A percentile compares a stretch with the other conserved stretches of the same genome.
Conservation (phyloP, 352 stramenopile genomes). For the Paralagenidium karlingii region DNA sequence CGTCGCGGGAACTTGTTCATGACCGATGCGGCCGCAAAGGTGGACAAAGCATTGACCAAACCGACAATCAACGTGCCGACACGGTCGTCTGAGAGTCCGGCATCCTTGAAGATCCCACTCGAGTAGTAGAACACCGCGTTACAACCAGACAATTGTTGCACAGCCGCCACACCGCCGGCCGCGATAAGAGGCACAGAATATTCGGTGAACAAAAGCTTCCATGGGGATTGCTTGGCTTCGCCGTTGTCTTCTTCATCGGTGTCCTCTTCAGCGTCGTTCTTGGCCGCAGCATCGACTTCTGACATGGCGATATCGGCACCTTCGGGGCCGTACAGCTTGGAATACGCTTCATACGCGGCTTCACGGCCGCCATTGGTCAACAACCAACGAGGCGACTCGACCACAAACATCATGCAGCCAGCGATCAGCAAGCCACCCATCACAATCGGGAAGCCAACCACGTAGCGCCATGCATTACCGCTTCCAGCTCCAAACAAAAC, state of each 20-base stretch:
- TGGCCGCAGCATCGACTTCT: not conserved
- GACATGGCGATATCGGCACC: constrained; percentile 11
- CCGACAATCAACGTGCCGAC: constrained; percentile 42
- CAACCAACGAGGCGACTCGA: constrained; percentile 14
- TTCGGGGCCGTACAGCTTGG: constrained; percentile 9
- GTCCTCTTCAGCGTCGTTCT: not conserved
- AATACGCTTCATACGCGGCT: constrained; percentile 11
- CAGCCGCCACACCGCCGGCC: constrained; percentile 21
- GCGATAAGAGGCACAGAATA: constrained; percentile 27
- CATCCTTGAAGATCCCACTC: constrained; percentile 37
- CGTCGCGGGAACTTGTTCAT: constrained; percentile 28
- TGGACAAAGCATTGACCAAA: constrained; percentile 37
- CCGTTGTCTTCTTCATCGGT: not conserved
- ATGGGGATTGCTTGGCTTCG: not conserved
- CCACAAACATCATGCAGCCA: constrained; percentile 6
- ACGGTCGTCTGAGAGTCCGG: constrained; percentile 36
- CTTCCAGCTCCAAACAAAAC: constrained; percentile 41
- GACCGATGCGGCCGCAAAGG: constrained; percentile 21
- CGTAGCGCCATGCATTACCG: constrained; percentile 31
- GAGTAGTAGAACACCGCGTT: constrained; percentile 70
- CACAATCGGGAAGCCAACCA: constrained; percentile 26
- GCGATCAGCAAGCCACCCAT: constrained; percentile 29
- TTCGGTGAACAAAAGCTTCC: constrained; percentile 3
- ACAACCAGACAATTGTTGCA: constrained; percentile 44
- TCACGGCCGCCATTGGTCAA: constrained; percentile 13